Evolutionary conservation across 805 yeast species (phyloP), one percentile per base, ranked within the genome.

Genomic region (Saccharomycopsis sp.): DNA sequence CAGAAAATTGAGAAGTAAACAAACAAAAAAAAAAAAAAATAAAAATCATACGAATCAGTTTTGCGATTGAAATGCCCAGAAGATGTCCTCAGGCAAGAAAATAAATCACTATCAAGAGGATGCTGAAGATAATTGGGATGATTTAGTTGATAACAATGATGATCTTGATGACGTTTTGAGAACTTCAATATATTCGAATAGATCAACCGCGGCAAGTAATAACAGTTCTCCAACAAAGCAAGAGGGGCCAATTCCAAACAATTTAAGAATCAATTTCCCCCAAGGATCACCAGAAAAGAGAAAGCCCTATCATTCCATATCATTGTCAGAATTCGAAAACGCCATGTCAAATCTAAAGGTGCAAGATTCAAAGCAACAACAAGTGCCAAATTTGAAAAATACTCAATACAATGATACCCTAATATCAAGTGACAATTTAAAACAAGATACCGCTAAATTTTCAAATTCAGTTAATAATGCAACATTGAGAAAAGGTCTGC

Each of bases 91-190:
- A 8, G 8, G 8, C 11, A 13, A 26, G 21, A 38, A 39, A 16
- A 22, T 40, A 16, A 33, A 40, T 19, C 29, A 19, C 20, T 40
- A 31, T 16, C 38, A 31, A 19, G 51, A 43, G 28, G 51, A 40
- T 11, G 41, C n/a, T 7, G 43, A 47, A 2, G 51, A 47, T 33
- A 40, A 40, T 19, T 47, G 51, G 51, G 52, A 45, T 28, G 52
- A 48, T 39, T 27, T 48, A 13, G 38, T 45, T 4, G 38, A 38
- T n/a, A 41, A 43, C 31, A 48, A 48, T 26, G 29, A 33, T 13
- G 40, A 48, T 31, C 11, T 48, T n/a, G 52, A 48, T 21, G 35
- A 41, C 21, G 47, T 42, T 19, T 36, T 48, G 34, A 21, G 47
- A 17, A 38, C 50, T 6, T 48, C 52, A 4, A 27, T 45, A 6